These are phyloP conservation scores for Calonectria hongkongensis DNA, from an alignment of 2,329 filamentous ascomycete genomes.

Conservation along the genomic window DNA sequence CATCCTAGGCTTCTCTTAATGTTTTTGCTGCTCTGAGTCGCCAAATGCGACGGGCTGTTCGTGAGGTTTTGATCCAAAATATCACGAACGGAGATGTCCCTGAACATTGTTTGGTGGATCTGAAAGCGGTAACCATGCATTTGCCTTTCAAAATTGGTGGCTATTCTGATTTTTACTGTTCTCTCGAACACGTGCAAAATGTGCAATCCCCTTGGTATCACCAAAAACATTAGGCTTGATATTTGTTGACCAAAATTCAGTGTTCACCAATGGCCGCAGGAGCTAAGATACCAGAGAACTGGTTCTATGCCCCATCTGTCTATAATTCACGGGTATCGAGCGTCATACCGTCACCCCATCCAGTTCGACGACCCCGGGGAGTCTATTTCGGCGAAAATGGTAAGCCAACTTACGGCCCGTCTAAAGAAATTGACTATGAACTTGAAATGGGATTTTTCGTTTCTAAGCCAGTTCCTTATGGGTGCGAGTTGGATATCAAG, in stretches of 20 bases:
- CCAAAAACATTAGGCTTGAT: background rate
- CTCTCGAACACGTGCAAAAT: background rate
- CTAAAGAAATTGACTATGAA: slow-evolving; percentile 8
- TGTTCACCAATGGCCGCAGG: background rate
- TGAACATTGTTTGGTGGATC: background rate
- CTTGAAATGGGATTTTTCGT: slow-evolving; percentile 19
- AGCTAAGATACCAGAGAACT: slow-evolving; percentile 2
- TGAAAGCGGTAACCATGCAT: slow-evolving; percentile 1
- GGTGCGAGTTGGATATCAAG: background rate
- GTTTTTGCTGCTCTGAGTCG: background rate
- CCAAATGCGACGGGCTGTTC: background rate
- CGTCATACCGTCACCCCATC: background rate
- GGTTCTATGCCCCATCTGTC: slow-evolving; percentile 14
- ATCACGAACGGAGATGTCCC: background rate
- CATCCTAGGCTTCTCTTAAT: background rate
- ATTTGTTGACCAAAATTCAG: background rate
- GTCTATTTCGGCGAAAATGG: background rate
- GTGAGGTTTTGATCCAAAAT: background rate
- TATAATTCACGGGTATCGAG: slow-evolving; percentile 8
- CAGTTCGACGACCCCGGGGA: background rate
- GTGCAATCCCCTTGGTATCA: background rate
- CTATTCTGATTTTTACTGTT: slow-evolving; percentile 17
- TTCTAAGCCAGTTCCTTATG: background rate
- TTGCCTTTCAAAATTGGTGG: background rate
- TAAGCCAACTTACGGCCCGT: background rate